These are phyloP conservation scores for Tulasnella sp. DNA, from an alignment of 768 basidiomycete species.

Conservation along the genomic window DNA sequence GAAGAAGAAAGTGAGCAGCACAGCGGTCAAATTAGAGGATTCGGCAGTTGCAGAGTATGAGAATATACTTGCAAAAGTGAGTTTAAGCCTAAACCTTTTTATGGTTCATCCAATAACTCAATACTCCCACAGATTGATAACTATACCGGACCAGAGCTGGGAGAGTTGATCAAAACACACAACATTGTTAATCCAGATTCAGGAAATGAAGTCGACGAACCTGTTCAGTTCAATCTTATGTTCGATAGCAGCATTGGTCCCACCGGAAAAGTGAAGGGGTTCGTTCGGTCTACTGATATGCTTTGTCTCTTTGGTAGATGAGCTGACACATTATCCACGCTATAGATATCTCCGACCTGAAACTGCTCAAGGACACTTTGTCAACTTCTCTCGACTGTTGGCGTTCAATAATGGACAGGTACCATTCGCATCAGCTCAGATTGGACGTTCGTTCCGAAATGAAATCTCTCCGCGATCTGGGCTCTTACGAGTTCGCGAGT, in stretches of 20 bases:
- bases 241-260: conserved; percentile 95
- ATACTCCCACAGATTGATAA: conserved; percentile 63
- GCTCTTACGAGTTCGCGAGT: conserved; percentile 91
- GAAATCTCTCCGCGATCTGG: conserved; percentile 97
- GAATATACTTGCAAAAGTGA: conserved; percentile 71
- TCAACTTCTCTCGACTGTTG: conserved; percentile 92
- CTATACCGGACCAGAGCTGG: conserved; percentile 78
- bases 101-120: not conserved
- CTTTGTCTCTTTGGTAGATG: not conserved
- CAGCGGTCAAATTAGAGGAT: conserved; percentile 62
- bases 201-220: conserved; percentile 82
- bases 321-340: not conserved
- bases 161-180: conserved; percentile 68
- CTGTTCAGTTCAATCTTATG: conserved; percentile 97
- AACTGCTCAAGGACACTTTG: conserved; percentile 96
- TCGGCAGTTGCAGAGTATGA: conserved; percentile 66
- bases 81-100: conserved; percentile 21
- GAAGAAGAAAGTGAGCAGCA: conserved; percentile 45
- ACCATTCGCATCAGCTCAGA: conserved; percentile 94
- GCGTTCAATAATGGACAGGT: conserved; percentile 97
- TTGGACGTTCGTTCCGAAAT: conserved; percentile 92
- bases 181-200: conserved; percentile 83
- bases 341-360: conserved; percentile 87
- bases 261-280: conserved; percentile 94
- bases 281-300: conserved; percentile 20